These are phyloP conservation scores for Kappamyces sp. DNA, from an alignment of 192 early-diverging fungal genomes.

Conservation along the genomic window DNA sequence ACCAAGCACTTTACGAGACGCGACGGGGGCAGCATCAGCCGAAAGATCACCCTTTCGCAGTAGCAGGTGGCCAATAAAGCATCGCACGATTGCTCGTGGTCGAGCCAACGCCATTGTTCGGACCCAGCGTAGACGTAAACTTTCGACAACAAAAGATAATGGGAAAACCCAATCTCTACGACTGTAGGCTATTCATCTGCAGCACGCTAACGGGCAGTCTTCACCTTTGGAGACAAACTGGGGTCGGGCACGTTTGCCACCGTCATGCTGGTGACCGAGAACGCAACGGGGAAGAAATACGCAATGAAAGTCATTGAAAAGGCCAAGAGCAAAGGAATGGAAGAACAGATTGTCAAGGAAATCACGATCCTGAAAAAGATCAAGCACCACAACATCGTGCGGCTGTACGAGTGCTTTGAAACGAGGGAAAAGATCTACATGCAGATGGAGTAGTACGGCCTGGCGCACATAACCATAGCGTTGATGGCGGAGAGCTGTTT, in stretches of 20 bases:
- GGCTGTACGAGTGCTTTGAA: conserved; percentile 28
- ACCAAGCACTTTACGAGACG: conserved; percentile 22
- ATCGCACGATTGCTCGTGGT: too few relatives aligned
- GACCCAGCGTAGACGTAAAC: too few relatives aligned
- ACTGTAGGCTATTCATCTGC: conserved; percentile 1
- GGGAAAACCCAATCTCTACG: conserved; percentile 17
- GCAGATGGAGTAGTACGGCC: conserved; percentile 29
- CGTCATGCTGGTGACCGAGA: conserved; percentile 52
- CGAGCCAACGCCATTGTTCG: too few relatives aligned
- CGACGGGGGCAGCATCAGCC: too few relatives aligned
- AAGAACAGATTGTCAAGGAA: conserved; percentile 61
- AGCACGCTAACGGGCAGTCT: conserved; percentile 9
- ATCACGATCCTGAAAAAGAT: conserved; percentile 56
- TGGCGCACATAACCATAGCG: conserved; percentile 12
- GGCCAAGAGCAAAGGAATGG: conserved; percentile 41
- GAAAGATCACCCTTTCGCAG: too few relatives aligned
- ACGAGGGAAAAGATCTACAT: conserved; percentile 25
- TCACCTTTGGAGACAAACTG: conserved; percentile 24
- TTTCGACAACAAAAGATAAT: background rate
- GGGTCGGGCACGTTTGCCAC: conserved; percentile 51
- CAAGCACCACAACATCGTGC: conserved; percentile 44
- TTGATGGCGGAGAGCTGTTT: conserved; percentile 40
- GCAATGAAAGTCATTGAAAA: conserved; percentile 77
- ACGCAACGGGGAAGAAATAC: conserved; percentile 49
- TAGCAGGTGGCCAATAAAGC: too few relatives aligned